Evolutionary conservation across 306 rosid species (phyloP).

Genomic region (Fagus sylvatica): DNA sequence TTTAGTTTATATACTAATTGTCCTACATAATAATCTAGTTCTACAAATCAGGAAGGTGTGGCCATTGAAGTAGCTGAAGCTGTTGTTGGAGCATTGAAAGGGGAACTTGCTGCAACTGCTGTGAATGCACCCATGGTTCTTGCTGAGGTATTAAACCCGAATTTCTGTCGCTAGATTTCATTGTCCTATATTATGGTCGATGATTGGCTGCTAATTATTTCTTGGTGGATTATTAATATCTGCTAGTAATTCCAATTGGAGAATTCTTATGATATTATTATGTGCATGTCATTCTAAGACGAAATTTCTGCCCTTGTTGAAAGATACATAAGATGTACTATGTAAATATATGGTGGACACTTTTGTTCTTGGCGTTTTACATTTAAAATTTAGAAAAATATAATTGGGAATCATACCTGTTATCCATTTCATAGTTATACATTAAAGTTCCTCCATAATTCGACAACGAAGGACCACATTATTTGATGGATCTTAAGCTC

Average conservation of each 20-base stretch:
- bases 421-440: neutral
- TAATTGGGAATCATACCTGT: no score
- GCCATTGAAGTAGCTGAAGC: slow-evolving; percentile 99
- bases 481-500: no score
- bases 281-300: neutral
- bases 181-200: neutral
- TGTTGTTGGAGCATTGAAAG: slow-evolving; percentile 87
- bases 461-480: neutral
- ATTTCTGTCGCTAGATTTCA: neutral
- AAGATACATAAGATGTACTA: neutral
- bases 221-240: neutral
- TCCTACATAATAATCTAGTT: neutral
- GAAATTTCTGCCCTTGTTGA: neutral
- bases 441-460: neutral
- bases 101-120: slow-evolving; percentile 97
- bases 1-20: neutral
- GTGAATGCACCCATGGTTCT: slow-evolving; percentile 99
- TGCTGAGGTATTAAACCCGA: slow-evolving; percentile 65
- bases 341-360: neutral
- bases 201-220: neutral
- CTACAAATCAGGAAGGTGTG: slow-evolving; percentile 77
- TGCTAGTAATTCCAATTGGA: neutral
- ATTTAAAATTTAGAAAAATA: neutral
- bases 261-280: neutral
- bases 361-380: neutral